Percentiles rank a stretch among this genome's conserved stretches.
phyloP scores from a whole-genome alignment of 23 red algal species.

The Gracilaria domingensis region DNA sequence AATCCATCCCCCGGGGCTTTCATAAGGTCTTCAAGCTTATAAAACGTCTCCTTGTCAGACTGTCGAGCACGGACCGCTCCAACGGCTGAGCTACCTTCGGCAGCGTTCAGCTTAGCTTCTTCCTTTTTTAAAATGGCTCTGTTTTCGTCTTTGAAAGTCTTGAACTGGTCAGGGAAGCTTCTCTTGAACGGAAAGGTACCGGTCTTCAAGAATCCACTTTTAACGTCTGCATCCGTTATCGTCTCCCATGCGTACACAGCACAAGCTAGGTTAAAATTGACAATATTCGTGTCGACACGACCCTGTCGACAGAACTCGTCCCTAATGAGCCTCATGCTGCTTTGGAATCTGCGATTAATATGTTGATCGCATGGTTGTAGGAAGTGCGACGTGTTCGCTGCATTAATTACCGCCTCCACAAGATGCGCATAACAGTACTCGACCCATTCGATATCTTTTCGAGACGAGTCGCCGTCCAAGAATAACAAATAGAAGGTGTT shows the following conservation, averaged over 20 bases:
- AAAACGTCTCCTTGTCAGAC: neutral
- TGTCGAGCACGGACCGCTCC: neutral
- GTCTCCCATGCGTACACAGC: neutral
- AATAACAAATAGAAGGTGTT: constrained; percentile 1
- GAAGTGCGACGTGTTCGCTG: constrained; percentile 17
- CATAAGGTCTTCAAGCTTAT: neutral
- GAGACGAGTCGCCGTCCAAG: constrained; percentile 32
- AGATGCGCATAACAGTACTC: neutral
- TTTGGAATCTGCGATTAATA: constrained; percentile 36
- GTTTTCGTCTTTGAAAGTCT: neutral
- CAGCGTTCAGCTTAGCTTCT: neutral
- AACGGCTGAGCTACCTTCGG: neutral
- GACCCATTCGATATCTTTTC: constrained; percentile 39
- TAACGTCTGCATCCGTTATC: neutral
- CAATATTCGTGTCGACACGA: neutral
- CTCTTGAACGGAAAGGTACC: constrained; percentile 41
- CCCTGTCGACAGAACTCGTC: constrained; percentile 17
- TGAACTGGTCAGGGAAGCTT: constrained; percentile 23
- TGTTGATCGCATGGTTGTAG: constrained; percentile 45
- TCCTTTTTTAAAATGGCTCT: neutral
- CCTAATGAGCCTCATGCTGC: neutral
- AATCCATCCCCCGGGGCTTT: neutral
- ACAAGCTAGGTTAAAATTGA: constrained; percentile 30
- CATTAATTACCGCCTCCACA: constrained; percentile 6
- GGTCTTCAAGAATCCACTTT: constrained; percentile 2